Base-by-base conservation (phyloP, 2,329 filamentous ascomycete genomes). In the Colletotrichum scovillei region DNA sequence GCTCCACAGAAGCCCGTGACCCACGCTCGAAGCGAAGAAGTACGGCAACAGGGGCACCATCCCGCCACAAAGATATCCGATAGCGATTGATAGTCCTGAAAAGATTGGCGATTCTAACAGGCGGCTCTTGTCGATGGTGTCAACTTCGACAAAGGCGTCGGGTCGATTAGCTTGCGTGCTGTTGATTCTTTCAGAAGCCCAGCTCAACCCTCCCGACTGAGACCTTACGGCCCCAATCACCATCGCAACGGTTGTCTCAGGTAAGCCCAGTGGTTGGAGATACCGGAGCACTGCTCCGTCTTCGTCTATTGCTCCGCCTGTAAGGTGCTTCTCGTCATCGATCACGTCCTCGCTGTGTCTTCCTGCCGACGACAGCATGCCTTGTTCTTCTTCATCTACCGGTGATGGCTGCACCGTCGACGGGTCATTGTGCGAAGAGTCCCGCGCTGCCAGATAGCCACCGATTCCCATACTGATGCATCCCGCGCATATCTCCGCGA, bases 381-480 rank as follows among this genome's bases (percentile, higher is more conserved):
- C 77, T 0, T 68, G 66, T 7, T 66, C 68, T 53, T 79, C 78
- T 28, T 22, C 42, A 22, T 80, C 78, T 1, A 16, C n/a, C 49
- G 46, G 49, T 4, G 7, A 11, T 1, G 56, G 78, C 75, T 14
- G 77, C 76, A 1, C 56, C 42, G 28, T 30, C 9, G 28, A 30
- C 28, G 66, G 22, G 2, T 59, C 2, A 11, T 74, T 52, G 9
- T 75, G 76, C 30, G 79, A 52, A 16, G 83, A 81, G 52, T 78
- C 88, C 77, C 79, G 83, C 67, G 91, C 91, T 1, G 91, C 90
- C 1, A 94, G 83, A 77, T 92, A 94, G 14, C 91, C 92, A 22
- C 92, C 91, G 16, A 94, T 87, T 3, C 92, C 92, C 92, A 94
- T 94, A 58, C 90, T 92, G 73, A 94, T 93, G 59, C 91, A 89